phyloP scores from a whole-genome alignment of 1,284 basidiomycete species.

The Tilletia horrida region DNA sequence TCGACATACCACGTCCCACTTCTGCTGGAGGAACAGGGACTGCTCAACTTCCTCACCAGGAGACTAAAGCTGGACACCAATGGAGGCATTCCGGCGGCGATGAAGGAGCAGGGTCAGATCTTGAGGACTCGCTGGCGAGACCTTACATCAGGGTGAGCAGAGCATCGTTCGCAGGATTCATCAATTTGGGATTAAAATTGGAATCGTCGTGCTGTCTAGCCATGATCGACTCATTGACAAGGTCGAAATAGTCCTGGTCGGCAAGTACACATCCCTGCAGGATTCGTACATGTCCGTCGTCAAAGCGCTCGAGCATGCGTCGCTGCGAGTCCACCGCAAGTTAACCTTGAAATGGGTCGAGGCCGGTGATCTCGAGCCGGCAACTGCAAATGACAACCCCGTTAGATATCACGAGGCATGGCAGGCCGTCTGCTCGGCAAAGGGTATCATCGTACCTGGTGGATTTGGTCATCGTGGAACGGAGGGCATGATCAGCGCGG shows the following conservation, averaged over 20 bases:
- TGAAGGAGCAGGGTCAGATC: constrained; percentile 66
- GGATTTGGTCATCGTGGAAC: constrained; percentile 91
- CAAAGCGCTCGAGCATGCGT: constrained; percentile 95
- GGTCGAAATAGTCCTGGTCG: constrained; percentile 87
- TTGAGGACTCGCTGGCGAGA: constrained; percentile 76
- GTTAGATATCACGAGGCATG: constrained; percentile 94
- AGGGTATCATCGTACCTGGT: constrained; percentile 64
- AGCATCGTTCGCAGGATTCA: no score
- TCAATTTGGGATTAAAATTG: no score
- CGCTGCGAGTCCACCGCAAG: constrained; percentile 82
- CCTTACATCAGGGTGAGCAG: constrained; percentile 62
- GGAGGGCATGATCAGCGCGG: constrained; percentile 95
- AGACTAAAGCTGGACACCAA: constrained; percentile 72
- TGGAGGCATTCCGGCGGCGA: constrained; percentile 61
- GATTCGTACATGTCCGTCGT: constrained; percentile 99
- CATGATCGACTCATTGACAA: constrained; percentile 89
- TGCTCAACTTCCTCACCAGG: constrained; percentile 78
- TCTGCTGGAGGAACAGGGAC: constrained; percentile 84
- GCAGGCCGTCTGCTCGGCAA: constrained; percentile 82
- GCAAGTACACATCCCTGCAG: constrained; percentile 94
- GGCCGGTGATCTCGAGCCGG: constrained; percentile 84
- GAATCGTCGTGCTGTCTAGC: constrained; percentile 48
- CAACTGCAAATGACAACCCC: constrained; percentile 73
- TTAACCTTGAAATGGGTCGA: constrained; percentile 71
- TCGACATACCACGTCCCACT: constrained; percentile 98